Conservation (phyloP, 2,329 filamentous ascomycete genomes). For the Alternaria longipes region DNA sequence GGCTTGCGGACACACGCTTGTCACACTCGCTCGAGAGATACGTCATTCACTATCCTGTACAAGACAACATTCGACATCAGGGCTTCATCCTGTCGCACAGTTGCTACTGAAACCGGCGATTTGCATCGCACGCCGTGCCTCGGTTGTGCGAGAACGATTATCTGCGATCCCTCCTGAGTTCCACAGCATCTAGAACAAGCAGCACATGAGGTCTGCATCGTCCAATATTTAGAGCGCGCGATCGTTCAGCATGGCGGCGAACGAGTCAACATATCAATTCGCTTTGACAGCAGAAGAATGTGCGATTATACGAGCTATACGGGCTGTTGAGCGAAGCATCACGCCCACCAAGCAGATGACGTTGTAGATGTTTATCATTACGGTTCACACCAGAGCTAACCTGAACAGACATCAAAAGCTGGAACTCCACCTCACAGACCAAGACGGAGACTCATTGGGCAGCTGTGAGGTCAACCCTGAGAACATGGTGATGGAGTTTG, state of each 20-base stretch:
- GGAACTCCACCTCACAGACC: background rate
- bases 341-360: background rate
- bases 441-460: conserved; percentile 1
- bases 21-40: background rate
- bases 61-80: background rate
- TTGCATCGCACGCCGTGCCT: background rate
- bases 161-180: background rate
- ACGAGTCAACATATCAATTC: background rate
- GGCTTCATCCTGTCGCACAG: background rate
- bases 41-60: background rate
- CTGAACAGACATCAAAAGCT: background rate
- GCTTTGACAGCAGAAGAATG: conserved; percentile 4
- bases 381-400: background rate
- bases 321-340: background rate
- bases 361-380: background rate
- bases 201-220: background rate
- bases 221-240: background rate
- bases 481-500: conserved; percentile 1
- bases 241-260: background rate
- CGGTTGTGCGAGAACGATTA: background rate
- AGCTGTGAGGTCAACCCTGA: background rate
- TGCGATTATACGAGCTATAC: background rate
- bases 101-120: background rate
- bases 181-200: background rate
- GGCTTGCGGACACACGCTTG: background rate